Evolutionary conservation across 306 rosid genomes (phyloP).

Genomic region (Prunus kanzakura): DNA sequence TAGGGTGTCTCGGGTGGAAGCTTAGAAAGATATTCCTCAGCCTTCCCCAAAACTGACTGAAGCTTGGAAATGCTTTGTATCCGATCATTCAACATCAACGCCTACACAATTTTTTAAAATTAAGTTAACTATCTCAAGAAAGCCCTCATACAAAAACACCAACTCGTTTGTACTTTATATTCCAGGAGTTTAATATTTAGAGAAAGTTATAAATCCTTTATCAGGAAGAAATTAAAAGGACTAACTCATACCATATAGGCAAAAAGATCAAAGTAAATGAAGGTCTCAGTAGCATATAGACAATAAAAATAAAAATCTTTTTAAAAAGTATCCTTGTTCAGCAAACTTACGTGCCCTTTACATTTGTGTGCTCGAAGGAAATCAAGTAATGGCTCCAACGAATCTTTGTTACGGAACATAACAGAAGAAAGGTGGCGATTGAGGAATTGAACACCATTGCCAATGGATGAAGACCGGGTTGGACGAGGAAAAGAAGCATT

Average conservation of each 20-base stretch:
- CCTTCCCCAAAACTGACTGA: constrained; percentile 61
- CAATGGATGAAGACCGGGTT: constrained; percentile 73
- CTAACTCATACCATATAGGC: neutral
- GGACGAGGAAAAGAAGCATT: constrained; percentile 81
- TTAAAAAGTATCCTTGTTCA: neutral
- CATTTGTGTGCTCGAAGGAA: constrained; percentile 82
- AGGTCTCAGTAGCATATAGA: neutral
- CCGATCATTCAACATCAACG: constrained; percentile 84
- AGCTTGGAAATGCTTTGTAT: constrained; percentile 55
- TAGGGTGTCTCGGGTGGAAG: constrained; percentile 47
- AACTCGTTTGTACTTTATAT: neutral
- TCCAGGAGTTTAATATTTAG: neutral
- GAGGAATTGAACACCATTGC: constrained; percentile 85
- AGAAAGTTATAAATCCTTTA: neutral
- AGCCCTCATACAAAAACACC: constrained; percentile 38
- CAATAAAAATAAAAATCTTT: neutral
- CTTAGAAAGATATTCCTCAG: constrained; percentile 67
- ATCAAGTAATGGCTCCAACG: constrained; percentile 73
- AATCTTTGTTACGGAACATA: constrained; percentile 68
- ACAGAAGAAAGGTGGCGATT: constrained; percentile 77
- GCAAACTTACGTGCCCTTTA: constrained; percentile 71
- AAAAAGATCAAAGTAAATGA: neutral
- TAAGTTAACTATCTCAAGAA: constrained; percentile 54
- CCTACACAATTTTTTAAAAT: constrained; percentile 42
- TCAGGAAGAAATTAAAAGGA: neutral